Percentiles rank a stretch among this genome's conserved stretches.
phyloP scores from a whole-genome alignment of 2,329 filamentous ascomycete species.

The Sporothrix schenckii region DNA sequence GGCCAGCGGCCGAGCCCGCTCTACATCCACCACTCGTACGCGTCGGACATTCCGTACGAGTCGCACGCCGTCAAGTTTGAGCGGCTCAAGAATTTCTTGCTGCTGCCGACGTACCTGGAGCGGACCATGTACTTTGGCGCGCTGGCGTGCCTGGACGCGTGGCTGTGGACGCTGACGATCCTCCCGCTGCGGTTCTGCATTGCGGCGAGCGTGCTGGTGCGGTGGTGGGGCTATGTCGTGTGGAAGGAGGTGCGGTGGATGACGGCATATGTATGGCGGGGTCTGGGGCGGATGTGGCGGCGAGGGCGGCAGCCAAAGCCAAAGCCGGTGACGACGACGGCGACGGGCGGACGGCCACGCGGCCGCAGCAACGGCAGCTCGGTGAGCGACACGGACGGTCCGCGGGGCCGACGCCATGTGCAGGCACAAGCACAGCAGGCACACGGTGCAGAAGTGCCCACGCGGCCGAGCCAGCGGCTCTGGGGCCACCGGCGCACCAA shows the following conservation, averaged over 20 bases:
- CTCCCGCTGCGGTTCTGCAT: slow-evolving; percentile 85
- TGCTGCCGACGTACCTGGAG: slow-evolving; percentile 81
- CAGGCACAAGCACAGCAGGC: not conserved
- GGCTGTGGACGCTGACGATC: slow-evolving; percentile 96
- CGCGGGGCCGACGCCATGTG: not conserved
- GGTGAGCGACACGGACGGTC: slow-evolving; percentile 6
- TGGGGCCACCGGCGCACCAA: slow-evolving; percentile 65
- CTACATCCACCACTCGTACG: slow-evolving; percentile 65
- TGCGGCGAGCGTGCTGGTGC: slow-evolving; percentile 72
- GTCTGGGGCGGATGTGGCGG: slow-evolving; percentile 76
- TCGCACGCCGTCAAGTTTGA: slow-evolving; percentile 91
- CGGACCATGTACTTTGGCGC: slow-evolving; percentile 84
- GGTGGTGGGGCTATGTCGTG: slow-evolving; percentile 77
- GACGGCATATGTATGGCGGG: slow-evolving; percentile 75
- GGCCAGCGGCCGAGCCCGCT: slow-evolving; percentile 64
- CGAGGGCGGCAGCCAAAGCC: slow-evolving; percentile 55
- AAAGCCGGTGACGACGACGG: slow-evolving; percentile 40
- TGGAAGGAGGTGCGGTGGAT: slow-evolving; percentile 73
- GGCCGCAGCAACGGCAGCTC: slow-evolving; percentile 29
- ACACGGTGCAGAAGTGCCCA: not conserved
- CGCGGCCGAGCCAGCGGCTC: not conserved
- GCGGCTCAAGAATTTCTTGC: slow-evolving; percentile 82
- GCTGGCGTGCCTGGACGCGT: slow-evolving; percentile 89
- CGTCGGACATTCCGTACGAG: slow-evolving; percentile 74
- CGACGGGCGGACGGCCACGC: not conserved